Percentiles rank a stretch among this genome's conserved stretches.
Conservation (phyloP, 2,329 filamentous ascomycete species). For the Fusarium bactridioides region DNA sequence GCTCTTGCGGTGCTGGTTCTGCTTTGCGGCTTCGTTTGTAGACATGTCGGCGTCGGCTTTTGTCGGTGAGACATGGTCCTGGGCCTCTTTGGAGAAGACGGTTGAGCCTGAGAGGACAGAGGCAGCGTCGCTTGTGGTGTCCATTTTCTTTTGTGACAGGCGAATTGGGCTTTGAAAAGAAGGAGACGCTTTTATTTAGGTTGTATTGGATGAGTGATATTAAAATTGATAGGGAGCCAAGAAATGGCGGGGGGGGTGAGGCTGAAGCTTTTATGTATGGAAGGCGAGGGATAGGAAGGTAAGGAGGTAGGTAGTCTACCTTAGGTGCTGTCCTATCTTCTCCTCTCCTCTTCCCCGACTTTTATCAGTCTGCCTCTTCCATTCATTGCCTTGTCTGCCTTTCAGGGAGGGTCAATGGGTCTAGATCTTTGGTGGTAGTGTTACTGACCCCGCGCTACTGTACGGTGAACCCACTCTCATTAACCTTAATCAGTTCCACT, state of each 20-base stretch:
- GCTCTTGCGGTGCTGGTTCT: slow-evolving; percentile 34
- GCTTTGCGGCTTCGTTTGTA: neutral
- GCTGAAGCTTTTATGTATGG: neutral
- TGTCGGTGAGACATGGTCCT: slow-evolving; percentile 7
- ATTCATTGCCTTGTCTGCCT: neutral
- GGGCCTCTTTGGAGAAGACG: slow-evolving; percentile 41
- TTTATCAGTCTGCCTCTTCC: neutral
- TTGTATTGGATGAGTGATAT: neutral
- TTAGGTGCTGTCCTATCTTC: neutral
- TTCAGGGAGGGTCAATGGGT: neutral
- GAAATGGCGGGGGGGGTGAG: neutral
- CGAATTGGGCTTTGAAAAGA: neutral
- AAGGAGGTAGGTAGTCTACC: no score
- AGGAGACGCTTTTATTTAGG: neutral
- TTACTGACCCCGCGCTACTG: slow-evolving; percentile 21
- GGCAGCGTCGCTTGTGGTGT: slow-evolving; percentile 42
- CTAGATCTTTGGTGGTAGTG: slow-evolving; percentile 20
- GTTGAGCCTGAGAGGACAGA: slow-evolving; percentile 45
- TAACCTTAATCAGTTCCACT: slow-evolving; percentile 20
- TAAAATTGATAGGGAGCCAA: neutral
- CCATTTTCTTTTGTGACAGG: slow-evolving; percentile 13
- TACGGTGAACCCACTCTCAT: slow-evolving; percentile 16
- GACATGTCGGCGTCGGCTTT: slow-evolving; percentile 1
- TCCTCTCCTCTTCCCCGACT: neutral
- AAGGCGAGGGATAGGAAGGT: neutral